Base-by-base conservation (phyloP, 78 protist species). In the Polysphondylium violaceum region DNA sequence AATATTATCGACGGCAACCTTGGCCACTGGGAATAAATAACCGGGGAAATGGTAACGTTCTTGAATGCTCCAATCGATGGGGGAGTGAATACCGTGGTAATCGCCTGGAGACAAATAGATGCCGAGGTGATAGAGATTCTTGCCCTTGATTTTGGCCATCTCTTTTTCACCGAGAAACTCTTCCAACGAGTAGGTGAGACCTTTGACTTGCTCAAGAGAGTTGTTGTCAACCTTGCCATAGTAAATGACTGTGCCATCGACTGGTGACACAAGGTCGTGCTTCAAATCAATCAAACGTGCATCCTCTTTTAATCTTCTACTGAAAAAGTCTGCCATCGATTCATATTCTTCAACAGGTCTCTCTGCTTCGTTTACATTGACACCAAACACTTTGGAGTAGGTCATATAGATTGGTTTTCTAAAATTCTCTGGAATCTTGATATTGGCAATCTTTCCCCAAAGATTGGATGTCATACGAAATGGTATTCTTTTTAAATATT, bases 91-190 rank as follows among this genome's bases (percentile, higher is more conserved):
- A 27, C 95, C 89, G 47, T 91, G 95, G 60, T 91, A 91, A 38
- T 91, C 95, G 1, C 95, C 95, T 35, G 95, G 95, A 38, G 95
- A 85, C 27, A 91, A 53, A 53, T 91, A 91, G 51, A 91, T 25
- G 23, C 74, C 88, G 9, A 85, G 29, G 44, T 91, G 95, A 60
- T 81, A 91, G 25, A 91, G 71, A 36, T 91, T 91, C 77, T 76
- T 78, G 31, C 58, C 76, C 41, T 87, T 33, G 36, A 87, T 7
- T n/a, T 11, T 2, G 11, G 2, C 27, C 31, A 59, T 27, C 23
- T 69, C 81, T 16, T 74, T 53, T 6, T 72, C 71, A 25, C 94
- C 94, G 6, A 89, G 63, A 29, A 89, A 89, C 21, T 89, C 74
- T 0, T 53, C 33, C 12, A 89, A 43, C 1, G 72, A 38, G 41